Base-by-base conservation (phyloP, 139 green algal species). In the Picochlorum sp. region DNA sequence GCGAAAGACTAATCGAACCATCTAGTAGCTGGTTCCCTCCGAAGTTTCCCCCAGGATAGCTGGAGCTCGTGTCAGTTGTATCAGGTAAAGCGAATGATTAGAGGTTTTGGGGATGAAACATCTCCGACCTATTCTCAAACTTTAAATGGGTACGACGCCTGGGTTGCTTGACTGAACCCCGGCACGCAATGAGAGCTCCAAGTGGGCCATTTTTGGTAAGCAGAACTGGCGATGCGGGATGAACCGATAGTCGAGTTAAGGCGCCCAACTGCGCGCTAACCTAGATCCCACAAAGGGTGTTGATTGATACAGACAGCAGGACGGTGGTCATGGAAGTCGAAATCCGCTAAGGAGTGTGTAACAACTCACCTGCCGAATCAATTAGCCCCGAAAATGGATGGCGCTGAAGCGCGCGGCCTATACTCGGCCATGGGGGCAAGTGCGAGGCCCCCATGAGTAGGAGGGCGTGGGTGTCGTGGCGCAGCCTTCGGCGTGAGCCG, bases 1-100 rank as follows among this genome's bases (percentile, higher is more conserved):
- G 86, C 86, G 86, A 94, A 94, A 94, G 86, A 94, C 86, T 94
- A 94, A 94, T 94, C 85, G 85, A 94, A 94, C 85, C 82, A 90
- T 91, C 77, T 90, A 93, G 83, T 94, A 94, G 85, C 83, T 94
- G 85, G 82, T 94, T 94, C 74, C 82, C 81, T 88, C 85, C 81
- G 83, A 93, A 93, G 82, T 90, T 89, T 93, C 81, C 83, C 81
- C 81, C 81, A 89, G 85, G 79, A 90, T 88, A 93, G 84, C 82
- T 89, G 78, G 78, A 86, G 74, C 78, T 87, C 65, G 69, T 77
- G 56, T 68, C 78, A 88, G 84, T 92, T 85, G 80, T 77, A 79
- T 92, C 75, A 67, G 80, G 82, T 90, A 89, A 89, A 93, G 82
- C 79, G 76, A 93, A 93, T 89, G 84, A 89, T 93, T 89, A 93